Conservation (phyloP, 2,329 filamentous ascomycete genomes). For the Orbilia brochopaga region DNA sequence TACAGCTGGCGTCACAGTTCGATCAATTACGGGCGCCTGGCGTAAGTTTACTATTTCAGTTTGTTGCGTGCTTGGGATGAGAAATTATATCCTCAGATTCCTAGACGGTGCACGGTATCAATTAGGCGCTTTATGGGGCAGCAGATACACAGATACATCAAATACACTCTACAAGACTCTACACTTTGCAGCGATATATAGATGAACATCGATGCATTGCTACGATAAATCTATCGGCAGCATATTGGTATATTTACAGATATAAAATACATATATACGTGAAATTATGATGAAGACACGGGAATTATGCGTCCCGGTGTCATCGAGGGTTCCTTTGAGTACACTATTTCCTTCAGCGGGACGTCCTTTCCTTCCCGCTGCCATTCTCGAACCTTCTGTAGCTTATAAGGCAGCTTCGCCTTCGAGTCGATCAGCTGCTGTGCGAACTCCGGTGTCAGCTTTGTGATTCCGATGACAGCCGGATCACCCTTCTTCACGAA, state of each 20-base stretch:
- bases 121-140: too few species aligned
- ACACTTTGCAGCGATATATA: too few species aligned
- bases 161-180: too few species aligned
- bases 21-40: too few species aligned
- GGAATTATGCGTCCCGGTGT: conserved; percentile 49
- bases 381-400: conserved; percentile 74
- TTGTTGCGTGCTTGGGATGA: too few species aligned
- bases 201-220: not conserved
- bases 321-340: conserved; percentile 42
- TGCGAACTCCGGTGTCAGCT: conserved; percentile 77
- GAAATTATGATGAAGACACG: not conserved
- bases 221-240: too few species aligned
- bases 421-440: conserved; percentile 67
- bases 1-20: too few species aligned
- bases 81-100: too few species aligned
- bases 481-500: conserved; percentile 93
- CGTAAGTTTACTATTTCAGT: too few species aligned
- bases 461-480: conserved; percentile 89
- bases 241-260: too few species aligned
- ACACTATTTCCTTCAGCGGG: conserved; percentile 32
- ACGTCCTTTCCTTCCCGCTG: conserved; percentile 59
- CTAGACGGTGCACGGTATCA: too few species aligned
- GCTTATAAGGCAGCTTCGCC: conserved; percentile 57
- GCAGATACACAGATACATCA: too few species aligned
- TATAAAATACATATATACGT: conserved; percentile 16